phyloP scores from a whole-genome alignment of 768 basidiomycete species.

The Fomitopsis pulvina region DNA sequence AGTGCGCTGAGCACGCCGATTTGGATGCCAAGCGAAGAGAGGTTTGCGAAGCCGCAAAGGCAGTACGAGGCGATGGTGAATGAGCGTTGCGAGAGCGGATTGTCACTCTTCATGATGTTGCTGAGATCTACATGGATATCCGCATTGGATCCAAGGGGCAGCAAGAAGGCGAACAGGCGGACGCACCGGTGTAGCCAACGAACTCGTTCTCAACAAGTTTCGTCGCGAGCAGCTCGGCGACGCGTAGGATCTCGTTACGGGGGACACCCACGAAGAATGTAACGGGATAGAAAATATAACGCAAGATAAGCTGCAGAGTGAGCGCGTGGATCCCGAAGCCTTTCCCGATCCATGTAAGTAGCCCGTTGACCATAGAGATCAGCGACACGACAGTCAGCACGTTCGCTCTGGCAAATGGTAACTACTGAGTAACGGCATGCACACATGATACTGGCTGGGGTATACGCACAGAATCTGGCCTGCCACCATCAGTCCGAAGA shows the following conservation, averaged over 20 bases:
- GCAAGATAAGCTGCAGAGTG: conserved; percentile 78
- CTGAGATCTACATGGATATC: conserved; percentile 33
- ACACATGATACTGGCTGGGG: no score
- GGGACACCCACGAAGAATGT: conserved; percentile 82
- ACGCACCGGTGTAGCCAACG: conserved; percentile 53
- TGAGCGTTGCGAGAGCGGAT: conserved; percentile 63
- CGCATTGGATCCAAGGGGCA: not conserved
- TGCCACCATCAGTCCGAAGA: conserved; percentile 81
- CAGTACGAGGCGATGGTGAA: conserved; percentile 83
- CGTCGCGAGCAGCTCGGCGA: conserved; percentile 75
- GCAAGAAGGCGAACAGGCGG: not conserved
- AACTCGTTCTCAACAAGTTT: conserved; percentile 90
- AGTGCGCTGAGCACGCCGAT: conserved; percentile 68
- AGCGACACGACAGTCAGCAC: conserved; percentile 82
- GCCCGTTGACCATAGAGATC: conserved; percentile 74
- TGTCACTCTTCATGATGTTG: conserved; percentile 33
- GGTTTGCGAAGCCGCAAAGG: conserved; percentile 88
- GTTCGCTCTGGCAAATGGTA: conserved; percentile 54
- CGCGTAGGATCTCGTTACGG: conserved; percentile 70
- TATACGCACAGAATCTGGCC: conserved; percentile 72
- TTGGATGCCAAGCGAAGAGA: conserved; percentile 83
- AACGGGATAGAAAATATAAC: conserved; percentile 86
- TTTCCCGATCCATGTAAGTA: conserved; percentile 83
- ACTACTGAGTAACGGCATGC: not conserved
- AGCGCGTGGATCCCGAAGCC: conserved; percentile 80